phyloP scores from a whole-genome alignment of 2,329 filamentous ascomycete species.

The Alternaria novae-zelandiae region DNA sequence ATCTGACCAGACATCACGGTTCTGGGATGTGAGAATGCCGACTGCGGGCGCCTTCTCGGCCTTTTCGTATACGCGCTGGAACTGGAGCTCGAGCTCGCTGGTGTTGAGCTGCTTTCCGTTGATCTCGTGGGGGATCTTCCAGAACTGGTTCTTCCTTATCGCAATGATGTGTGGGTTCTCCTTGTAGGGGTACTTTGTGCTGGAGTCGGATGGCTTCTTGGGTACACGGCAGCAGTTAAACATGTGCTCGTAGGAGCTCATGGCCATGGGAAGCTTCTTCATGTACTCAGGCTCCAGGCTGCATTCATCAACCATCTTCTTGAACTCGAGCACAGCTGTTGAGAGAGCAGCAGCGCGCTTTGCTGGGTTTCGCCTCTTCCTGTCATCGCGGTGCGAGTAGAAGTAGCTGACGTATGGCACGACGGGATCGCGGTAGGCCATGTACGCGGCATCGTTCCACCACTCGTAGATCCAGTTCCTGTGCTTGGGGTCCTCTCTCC shows the following conservation, averaged over 20 bases:
- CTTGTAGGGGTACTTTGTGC: slow-evolving; percentile 76
- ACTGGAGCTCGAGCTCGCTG: slow-evolving; percentile 87
- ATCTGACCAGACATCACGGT: slow-evolving; percentile 91
- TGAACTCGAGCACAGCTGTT: slow-evolving; percentile 87
- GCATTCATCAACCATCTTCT: slow-evolving; percentile 83
- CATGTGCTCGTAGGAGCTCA: slow-evolving; percentile 99
- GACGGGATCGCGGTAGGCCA: slow-evolving; percentile 91
- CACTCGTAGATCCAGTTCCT: slow-evolving; percentile 98
- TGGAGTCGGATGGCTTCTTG: slow-evolving; percentile 79
- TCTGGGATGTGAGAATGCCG: slow-evolving; percentile 86
- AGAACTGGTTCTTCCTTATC: slow-evolving; percentile 96
- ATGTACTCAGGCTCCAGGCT: slow-evolving; percentile 97
- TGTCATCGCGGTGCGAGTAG: slow-evolving; percentile 96
- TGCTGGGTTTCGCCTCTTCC: slow-evolving; percentile 81
- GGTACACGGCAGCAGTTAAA: slow-evolving; percentile 93
- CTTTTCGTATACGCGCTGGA: slow-evolving; percentile 80
- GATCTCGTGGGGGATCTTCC: slow-evolving; percentile 84
- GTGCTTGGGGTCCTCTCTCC: slow-evolving; percentile 76
- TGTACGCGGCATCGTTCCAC: slow-evolving; percentile 97
- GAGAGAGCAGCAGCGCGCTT: slow-evolving; percentile 93
- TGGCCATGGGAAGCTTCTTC: slow-evolving; percentile 96
- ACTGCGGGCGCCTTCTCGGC: slow-evolving; percentile 72
- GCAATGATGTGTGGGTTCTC: slow-evolving; percentile 88
- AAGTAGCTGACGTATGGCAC: slow-evolving; percentile 99
- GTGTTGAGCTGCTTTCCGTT: slow-evolving; percentile 86